Base-by-base conservation (phyloP, 1,284 basidiomycete genomes). In the Microbotryum silenes-acaulis region DNA sequence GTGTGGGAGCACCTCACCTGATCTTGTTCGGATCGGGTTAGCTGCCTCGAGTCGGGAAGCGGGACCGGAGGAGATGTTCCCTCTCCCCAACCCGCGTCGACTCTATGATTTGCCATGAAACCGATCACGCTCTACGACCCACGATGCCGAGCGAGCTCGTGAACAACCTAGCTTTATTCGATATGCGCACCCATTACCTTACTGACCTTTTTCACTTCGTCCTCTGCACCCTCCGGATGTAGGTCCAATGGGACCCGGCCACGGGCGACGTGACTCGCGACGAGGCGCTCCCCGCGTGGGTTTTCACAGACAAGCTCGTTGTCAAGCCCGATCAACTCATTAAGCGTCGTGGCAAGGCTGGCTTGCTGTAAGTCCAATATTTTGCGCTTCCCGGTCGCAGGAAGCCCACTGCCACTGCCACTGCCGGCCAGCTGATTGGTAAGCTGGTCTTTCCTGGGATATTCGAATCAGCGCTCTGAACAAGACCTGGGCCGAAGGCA, bases 261-360 rank as follows among this genome's bases (percentile, higher is more conserved):
- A 87, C 89, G 27, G 83, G 87, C 73, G 78, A 85, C 37, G 85
- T 96, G 80, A 89, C 88, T 47, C 83, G 90, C 60, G 87, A 87
- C 68, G 80, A 78, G 56, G 81, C 84, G 72, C 81, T 91, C 64
- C 88, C 88, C 52, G 77, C 81, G 67, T 91, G 93, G 93, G 89
- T 97, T 60, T 86, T 86, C 80, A 82, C 79, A 73, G 81, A 70
- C 56, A 73, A 73, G 68, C 71, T 73, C 60, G 72, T 73, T 54
- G 71, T 65, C 56, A 73, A 73, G 70, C 72, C 72, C 48, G 96
- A 98, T 80, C 93, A 97, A 80, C 87, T 98, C 77, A 97, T 98
- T 84, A 98, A 98, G 82, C 89, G 94, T 73, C 88, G 96, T 71
- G 96, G 96, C 72, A 98, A 98, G 84, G 91, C 92, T 37, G 94